Evolutionary conservation across 805 yeast species (phyloP).

Genomic region (Kuraishia capsulata): DNA sequence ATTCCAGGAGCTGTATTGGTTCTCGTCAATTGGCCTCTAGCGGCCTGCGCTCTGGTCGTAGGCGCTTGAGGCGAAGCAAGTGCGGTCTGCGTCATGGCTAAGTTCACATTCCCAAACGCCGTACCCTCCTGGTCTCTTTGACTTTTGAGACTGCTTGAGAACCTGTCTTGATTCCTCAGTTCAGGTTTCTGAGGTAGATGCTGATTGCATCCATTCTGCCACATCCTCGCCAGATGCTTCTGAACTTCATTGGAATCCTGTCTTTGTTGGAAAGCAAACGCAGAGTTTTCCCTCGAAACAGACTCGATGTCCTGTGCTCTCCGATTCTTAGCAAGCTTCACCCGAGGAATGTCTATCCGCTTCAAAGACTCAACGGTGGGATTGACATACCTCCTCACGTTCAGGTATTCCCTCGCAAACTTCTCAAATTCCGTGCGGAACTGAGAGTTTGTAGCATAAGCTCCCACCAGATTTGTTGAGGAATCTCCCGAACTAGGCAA

Average conservation of each 20-base stretch:
- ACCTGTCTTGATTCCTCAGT: too few species aligned
- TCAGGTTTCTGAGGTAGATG: neutral
- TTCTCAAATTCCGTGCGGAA: conserved; percentile 72
- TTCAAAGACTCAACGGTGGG: conserved; percentile 60
- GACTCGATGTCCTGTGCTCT: too few species aligned
- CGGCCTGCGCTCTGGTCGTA: neutral
- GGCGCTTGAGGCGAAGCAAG: neutral
- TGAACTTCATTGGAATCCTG: too few species aligned
- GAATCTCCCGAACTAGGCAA: conserved; percentile 21
- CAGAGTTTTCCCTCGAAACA: neutral
- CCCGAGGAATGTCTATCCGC: conserved; percentile 24
- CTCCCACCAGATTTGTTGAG: conserved; percentile 16
- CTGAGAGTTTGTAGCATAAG: conserved; percentile 41
- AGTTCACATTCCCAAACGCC: neutral
- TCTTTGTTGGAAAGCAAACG: neutral
- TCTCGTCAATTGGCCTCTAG: neutral
- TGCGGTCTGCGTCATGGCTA: neutral
- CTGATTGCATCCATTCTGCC: conserved; percentile 1
- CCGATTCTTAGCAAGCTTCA: neutral
- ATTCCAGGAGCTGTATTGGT: neutral
- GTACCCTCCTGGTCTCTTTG: too few species aligned
- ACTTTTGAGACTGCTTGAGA: too few species aligned
- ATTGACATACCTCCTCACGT: conserved; percentile 58
- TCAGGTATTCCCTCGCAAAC: conserved; percentile 63
- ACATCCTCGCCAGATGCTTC: neutral